Evolutionary conservation across 2,329 filamentous ascomycete species (phyloP).

Genomic region (Fusarium piperis): DNA sequence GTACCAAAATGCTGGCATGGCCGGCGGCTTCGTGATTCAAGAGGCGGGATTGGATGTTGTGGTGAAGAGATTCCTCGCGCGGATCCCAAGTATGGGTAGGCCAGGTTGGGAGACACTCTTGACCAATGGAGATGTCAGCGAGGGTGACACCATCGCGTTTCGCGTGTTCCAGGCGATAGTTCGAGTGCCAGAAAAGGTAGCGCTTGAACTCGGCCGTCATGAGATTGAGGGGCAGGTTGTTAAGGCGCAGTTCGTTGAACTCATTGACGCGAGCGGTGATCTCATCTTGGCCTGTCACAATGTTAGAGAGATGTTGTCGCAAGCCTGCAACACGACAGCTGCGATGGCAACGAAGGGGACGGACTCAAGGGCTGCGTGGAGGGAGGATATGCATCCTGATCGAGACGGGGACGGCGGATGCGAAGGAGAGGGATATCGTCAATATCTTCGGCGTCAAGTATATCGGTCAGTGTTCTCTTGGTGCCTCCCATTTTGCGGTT

Average conservation of each 20-base stretch:
- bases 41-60: constrained; percentile 39
- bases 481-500: neutral
- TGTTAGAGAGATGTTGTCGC: neutral
- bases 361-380: neutral
- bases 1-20: constrained; percentile 31
- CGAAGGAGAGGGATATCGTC: neutral
- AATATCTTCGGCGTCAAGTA: neutral
- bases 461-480: neutral
- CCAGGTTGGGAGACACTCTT: constrained; percentile 47
- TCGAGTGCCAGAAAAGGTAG: constrained; percentile 35
- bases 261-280: neutral
- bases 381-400: neutral
- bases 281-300: neutral
- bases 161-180: constrained; percentile 38
- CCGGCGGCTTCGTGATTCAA: constrained; percentile 22
- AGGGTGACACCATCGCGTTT: constrained; percentile 18
- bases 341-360: neutral
- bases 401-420: neutral
- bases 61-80: constrained; percentile 34
- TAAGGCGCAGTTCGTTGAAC: constrained; percentile 24
- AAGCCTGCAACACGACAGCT: too few relatives aligned
- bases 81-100: constrained; percentile 39
- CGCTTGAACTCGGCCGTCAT: constrained; percentile 33
- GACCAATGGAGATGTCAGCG: constrained; percentile 36
- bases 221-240: constrained; percentile 32